These are phyloP conservation scores for Aspergillus biplanus DNA, from an alignment of 495 filamentous ascomycete species.

Conservation along the genomic window DNA sequence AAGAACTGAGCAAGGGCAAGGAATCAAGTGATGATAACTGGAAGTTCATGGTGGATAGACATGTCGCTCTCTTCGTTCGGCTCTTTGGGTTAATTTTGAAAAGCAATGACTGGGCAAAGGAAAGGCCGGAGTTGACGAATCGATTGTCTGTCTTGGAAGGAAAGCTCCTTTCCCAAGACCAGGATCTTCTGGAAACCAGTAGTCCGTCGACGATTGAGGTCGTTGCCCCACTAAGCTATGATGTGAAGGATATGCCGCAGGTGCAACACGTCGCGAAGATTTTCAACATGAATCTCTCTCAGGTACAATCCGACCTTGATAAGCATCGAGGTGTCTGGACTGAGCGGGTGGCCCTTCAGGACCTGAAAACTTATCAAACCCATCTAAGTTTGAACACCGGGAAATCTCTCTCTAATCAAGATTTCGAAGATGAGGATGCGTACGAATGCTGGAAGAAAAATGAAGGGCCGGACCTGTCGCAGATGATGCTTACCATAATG, in stretches of 20 bases:
- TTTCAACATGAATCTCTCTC: constrained; percentile 74
- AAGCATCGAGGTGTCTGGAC: constrained; percentile 81
- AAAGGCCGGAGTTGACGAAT: constrained; percentile 78
- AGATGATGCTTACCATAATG: constrained; percentile 90
- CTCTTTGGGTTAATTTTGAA: constrained; percentile 79
- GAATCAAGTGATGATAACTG: constrained; percentile 82
- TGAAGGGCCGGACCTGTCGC: constrained; percentile 79
- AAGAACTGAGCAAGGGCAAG: constrained; percentile 82
- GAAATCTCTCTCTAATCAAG: constrained; percentile 75
- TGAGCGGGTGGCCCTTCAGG: constrained; percentile 84
- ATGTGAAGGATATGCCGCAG: constrained; percentile 95
- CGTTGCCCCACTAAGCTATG: constrained; percentile 78
- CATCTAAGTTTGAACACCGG: constrained; percentile 79
- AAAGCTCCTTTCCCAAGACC: constrained; percentile 93
- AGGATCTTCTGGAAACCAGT: constrained; percentile 70
- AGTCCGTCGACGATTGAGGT: constrained; percentile 70
- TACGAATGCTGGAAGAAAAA: constrained; percentile 88
- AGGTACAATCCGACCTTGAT: constrained; percentile 86
- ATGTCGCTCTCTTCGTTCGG: constrained; percentile 93
- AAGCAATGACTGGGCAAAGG: constrained; percentile 77
- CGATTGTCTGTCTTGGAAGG: constrained; percentile 83
- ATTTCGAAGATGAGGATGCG: constrained; percentile 90
- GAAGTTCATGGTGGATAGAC: constrained; percentile 91
- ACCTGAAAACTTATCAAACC: constrained; percentile 91
- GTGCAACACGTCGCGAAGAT: constrained; percentile 84